Evolutionary conservation across 306 rosid genomes (phyloP).

Genomic region (peach (Prunus persica)): Prunus_persica_NCBIv2 NC_034012.1:19441501-19442000

Average conservation of each 20-base stretch:
- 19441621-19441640: not conserved
- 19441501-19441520: no score
- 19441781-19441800: not conserved
- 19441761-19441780: not conserved
- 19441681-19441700: not conserved
- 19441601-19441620: no score
- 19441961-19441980: constrained; percentile 54
- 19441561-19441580: no score
- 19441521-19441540: no score
- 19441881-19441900: constrained; percentile 83
- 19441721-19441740: not conserved
- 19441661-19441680: not conserved
- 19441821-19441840: not conserved
- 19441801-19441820: not conserved
- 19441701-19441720: not conserved
- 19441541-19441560: no score
- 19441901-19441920: constrained; percentile 83
- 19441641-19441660: no score
- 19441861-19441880: constrained; percentile 93
- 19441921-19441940: constrained; percentile 73
- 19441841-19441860: constrained; percentile 84
- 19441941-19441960: constrained; percentile 64
- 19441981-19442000: constrained; percentile 11
- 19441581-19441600: no score
- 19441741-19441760: not conserved